Base-by-base conservation (phyloP, 2,329 filamentous ascomycete genomes). In the Exophiala oligosperma region DNA sequence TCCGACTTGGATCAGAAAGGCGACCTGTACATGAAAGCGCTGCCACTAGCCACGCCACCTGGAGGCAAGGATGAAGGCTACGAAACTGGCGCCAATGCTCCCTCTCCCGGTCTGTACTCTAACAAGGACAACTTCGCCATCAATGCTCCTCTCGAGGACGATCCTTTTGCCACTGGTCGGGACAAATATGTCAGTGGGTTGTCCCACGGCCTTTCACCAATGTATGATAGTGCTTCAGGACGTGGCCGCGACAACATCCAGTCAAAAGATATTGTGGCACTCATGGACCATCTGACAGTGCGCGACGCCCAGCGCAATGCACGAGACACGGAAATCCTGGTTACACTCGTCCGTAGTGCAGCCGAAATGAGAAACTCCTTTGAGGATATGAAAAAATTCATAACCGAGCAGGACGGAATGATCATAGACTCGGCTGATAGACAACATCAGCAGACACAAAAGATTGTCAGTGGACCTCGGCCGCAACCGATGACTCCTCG, bases 241-340 rank as follows among this genome's bases (percentile, higher is more conserved):
- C 87, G 85, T 62, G 92, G 92, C 35, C 89, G 96, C 52, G 92
- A 97, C 65, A 84, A 88, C 49, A 97, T 99, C 52, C 89, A 97
- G 72, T 96, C 92, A 47, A 94, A 95, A 76, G 94, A 99, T 70
- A 95, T 99, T 67, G 89, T 99, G 63, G 91, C 93, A 24, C 79
- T 99, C 60, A 99, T 99, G 94, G 93, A 99, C 71, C 94, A 99
- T 74, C 86, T 99, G 62, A 97, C 95, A 72, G 94, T 97, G 63
- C 89, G 94, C 37, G 94, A 99, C 76, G 94, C 93, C 41, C 93
- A 97, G 76, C 88, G 94, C 59, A 97, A 94, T 74, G 94, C 94
- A 47, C 85, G 94, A 46, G 94, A 99, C 69, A 97, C 94, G 0
- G 94, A 99, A 74, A 97, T 99, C 55, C 80, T 99, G 17, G 91